Conservation (phyloP, 768 basidiomycete genomes). For the Leccinum uliginosum region DNA sequence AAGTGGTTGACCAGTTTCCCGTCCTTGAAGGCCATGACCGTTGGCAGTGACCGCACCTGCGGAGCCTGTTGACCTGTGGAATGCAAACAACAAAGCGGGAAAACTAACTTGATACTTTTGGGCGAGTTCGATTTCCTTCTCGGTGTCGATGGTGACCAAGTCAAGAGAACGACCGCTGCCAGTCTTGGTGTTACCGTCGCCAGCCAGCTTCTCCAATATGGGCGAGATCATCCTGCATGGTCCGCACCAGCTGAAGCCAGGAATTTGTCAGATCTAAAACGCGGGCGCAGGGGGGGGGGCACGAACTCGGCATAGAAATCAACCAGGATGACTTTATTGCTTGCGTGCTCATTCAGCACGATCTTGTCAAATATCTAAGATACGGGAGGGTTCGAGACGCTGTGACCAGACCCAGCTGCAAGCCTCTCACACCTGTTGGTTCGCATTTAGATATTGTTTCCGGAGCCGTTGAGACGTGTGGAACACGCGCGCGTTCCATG, state of each 20-base stretch:
- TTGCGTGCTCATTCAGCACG: conserved; percentile 28
- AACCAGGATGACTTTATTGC: conserved; percentile 58
- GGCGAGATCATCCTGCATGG: conserved; percentile 76
- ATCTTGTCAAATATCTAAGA: conserved; percentile 35
- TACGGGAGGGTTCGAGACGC: not conserved
- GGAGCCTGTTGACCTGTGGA: not conserved
- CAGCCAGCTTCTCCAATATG: conserved; percentile 56
- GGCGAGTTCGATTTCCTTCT: conserved; percentile 50
- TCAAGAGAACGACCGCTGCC: conserved; percentile 59
- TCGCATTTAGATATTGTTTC: conserved; percentile 43
- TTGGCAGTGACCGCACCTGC: conserved; percentile 74
- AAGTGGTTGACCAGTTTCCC: conserved; percentile 59
- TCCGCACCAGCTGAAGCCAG: conserved; percentile 61
- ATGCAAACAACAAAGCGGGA: not conserved
- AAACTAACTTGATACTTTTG: conserved; percentile 42
- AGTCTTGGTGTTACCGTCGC: conserved; percentile 39
- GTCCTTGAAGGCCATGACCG: conserved; percentile 71
- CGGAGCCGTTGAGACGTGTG: conserved; percentile 35
- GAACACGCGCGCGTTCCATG: conserved; percentile 26
- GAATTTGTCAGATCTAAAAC: conserved; percentile 1
- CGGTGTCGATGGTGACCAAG: conserved; percentile 66
- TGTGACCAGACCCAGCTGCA: not conserved
- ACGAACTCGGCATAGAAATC: conserved; percentile 81
- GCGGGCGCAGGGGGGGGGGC: not conserved
- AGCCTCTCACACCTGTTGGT: conserved; percentile 35